Evolutionary conservation across 176 grass and related monocot species (phyloP), one percentile per base, ranked within the genome.

Genomic region (Aegilops umbellulata): DNA sequence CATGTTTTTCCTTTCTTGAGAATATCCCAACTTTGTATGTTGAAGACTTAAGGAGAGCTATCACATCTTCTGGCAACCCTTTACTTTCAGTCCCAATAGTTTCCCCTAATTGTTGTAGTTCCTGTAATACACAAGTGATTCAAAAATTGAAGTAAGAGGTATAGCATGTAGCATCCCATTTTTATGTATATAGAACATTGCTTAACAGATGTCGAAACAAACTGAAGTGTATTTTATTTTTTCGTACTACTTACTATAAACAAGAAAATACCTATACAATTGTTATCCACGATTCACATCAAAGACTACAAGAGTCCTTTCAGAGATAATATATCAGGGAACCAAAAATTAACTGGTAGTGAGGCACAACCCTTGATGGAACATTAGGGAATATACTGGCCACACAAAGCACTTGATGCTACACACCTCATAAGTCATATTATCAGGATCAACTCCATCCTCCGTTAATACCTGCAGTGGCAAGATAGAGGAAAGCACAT

Each of bases 361-460:
- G 14, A 38, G 26, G 47, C 46, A 60, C 78, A 23, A 23, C 24
- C 64, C 69, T 35, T 30, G 44, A 83, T 32, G 16, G 31, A 92
- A 68, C 32, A 31, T 10, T 30, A 83, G 12, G 17, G 27, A 82
- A 77, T 69, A 76, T 46, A 36, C 42, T 60, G 29, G 51, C 38
- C 35, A 84, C 68, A 63, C 63, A 82, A 79, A 87, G 31, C 16
- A 34, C 58, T 49, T 55, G 71, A 77, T 42, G 12, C 19, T 86
- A 77, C 81, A 0, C 35, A 98, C 97, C 97, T 98, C 97, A 42
- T 95, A 98, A 77, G 88, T 94, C 97, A 98, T 98, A 89, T 80
- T 83, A 77, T 98, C 97, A 80, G 86, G 90, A 79, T 98, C 94
- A 27, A 98, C 88, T 34, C 29, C 88, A 67, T 92, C 94, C 25